Evolutionary conservation across 257 asterid genomes (phyloP), one percentile per base, ranked within the genome.

Genomic region (Solanum neorickii): DNA sequence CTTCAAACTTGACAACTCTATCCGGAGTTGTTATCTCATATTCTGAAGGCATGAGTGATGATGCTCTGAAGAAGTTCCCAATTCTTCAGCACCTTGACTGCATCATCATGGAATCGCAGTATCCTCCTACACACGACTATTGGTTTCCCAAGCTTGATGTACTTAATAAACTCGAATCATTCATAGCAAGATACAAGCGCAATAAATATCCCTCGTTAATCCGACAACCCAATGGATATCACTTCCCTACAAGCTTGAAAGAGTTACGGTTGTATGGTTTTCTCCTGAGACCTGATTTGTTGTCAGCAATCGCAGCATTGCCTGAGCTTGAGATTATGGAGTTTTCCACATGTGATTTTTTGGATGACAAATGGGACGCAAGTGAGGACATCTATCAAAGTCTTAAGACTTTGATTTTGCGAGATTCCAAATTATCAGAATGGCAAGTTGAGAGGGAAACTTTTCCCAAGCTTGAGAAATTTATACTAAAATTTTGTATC

Each of bases 341-440:
- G 23, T 6, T 87, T 9, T 3, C 1, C 3, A 3, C 1, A 0
- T 12, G 6, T 29, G 1, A 47, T 18, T 3, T 87, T 6, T 10
- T 10, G 12, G 72, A 65, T 1, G 31, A 70, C 6, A 37, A 35
- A 15, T 73, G 27, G 29, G 27, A 33, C 2, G 14, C 46, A 73
- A 20, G 47, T 16, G 46, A 35, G 2, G 7, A 35, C 29, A 15
- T 18, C 27, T 73, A 35, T 5, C 15, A 35, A 73, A 73, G 13
- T 18, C 80, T 35, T 5, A 20, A 35, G n/a, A 73, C 7, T 8
- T 5, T 73, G 80, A 5, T 4, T 35, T 35, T 73, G 82, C 7
- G 1, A 1, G 1, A 0, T 3, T 3, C 1, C n/a, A 1, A 31
- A 0, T 5, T 7, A 20, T 18, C 27, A 1, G 49, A 37, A 37